phyloP scores from a whole-genome alignment of 495 filamentous ascomycete genomes.

The Tuber borchii region DNA sequence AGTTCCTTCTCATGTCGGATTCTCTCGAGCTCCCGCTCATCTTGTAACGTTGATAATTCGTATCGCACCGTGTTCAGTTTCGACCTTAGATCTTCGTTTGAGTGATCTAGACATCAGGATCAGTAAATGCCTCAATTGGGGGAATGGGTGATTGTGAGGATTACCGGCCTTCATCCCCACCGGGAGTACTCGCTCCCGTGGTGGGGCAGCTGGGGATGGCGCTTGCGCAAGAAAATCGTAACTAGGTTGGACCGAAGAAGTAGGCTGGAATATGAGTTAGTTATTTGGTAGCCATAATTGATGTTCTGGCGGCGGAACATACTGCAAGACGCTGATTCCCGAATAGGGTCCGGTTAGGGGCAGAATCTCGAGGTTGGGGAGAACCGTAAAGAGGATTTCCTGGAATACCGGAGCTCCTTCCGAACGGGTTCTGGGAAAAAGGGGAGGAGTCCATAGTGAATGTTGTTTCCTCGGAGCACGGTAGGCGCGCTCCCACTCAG shows the following conservation, averaged over 20 bases:
- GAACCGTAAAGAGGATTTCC: conserved; percentile 22
- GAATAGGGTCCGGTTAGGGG: conserved; percentile 23
- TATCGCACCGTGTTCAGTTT: conserved; percentile 63
- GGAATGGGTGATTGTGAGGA: neutral
- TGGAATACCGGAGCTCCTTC: neutral
- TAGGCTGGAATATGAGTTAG: conserved; percentile 12
- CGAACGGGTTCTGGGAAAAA: conserved; percentile 23
- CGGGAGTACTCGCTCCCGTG: conserved; percentile 21
- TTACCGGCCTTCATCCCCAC: conserved; percentile 28
- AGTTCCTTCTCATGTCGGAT: conserved; percentile 77
- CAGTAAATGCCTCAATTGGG: neutral
- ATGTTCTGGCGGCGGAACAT: neutral
- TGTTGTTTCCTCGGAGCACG: neutral
- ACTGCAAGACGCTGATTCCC: conserved; percentile 26
- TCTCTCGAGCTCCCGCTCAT: conserved; percentile 72
- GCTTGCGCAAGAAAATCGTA: conserved; percentile 15
- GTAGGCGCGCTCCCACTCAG: conserved; percentile 22
- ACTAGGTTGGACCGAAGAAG: conserved; percentile 13
- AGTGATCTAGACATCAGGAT: conserved; percentile 22
- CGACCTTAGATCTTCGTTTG: conserved; percentile 61
- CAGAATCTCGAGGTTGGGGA: conserved; percentile 6
- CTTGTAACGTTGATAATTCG: conserved; percentile 61
- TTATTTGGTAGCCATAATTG: neutral
- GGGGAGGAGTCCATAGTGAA: conserved; percentile 28
- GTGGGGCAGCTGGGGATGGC: conserved; percentile 10